Percentiles rank a stretch among this genome's conserved stretches.
Conservation (phyloP, 306 rosid genomes). For the Cicer arietinum region DNA sequence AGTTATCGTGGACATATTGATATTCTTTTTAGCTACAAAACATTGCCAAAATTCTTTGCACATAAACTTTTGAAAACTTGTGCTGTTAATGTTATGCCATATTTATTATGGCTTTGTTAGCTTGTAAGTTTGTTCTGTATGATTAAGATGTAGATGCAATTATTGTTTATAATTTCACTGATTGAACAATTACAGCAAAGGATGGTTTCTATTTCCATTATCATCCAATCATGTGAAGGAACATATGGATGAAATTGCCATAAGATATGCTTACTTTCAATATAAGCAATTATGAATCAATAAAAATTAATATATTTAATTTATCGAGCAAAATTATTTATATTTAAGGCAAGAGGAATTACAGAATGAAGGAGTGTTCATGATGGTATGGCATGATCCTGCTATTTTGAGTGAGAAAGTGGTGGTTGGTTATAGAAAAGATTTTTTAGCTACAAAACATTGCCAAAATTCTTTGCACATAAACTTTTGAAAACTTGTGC, state of each 20-base stretch:
- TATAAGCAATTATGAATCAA: too few relatives aligned
- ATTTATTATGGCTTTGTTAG: constrained; percentile 54
- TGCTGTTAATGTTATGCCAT: background rate
- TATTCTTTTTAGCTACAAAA: constrained; percentile 4
- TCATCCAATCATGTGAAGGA: constrained; percentile 40
- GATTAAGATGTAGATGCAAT: constrained; percentile 62
- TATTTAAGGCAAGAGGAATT: too few relatives aligned
- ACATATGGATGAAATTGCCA: constrained; percentile 34
- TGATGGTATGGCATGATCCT: constrained; percentile 5
- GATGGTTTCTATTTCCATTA: constrained; percentile 10
- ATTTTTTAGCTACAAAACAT: constrained; percentile 32
- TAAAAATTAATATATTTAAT: too few relatives aligned
- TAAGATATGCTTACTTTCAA: background rate
- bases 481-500: constrained; percentile 5
- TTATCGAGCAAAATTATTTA: too few relatives aligned
- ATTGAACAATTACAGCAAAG: constrained; percentile 44
- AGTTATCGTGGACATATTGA: background rate
- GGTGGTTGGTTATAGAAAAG: constrained; percentile 65
- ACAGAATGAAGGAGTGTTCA: constrained; percentile 39
- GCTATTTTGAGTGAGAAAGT: constrained; percentile 41
- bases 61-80: constrained; percentile 7
- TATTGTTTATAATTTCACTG: constrained; percentile 50
- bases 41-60: constrained; percentile 26
- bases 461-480: constrained; percentile 7
- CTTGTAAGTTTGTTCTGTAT: constrained; percentile 86